phyloP scores from a whole-genome alignment of 2,329 filamentous ascomycete species.

The Beauveria rudraprayagi region DNA sequence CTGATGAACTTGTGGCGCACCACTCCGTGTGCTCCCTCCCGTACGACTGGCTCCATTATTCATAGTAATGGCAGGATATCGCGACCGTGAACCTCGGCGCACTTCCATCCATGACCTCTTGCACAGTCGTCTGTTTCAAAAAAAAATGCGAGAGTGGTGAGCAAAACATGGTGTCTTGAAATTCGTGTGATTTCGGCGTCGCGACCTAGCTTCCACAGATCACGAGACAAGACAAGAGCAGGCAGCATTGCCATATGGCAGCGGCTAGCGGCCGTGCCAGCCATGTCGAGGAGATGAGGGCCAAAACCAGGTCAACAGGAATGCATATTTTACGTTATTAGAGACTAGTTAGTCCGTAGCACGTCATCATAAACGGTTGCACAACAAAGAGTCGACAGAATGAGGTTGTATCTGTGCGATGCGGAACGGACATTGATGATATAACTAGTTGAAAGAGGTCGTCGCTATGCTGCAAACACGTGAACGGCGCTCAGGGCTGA shows the following conservation, averaged over 20 bases:
- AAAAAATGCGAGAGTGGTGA: too few species aligned
- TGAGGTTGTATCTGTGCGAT: background rate
- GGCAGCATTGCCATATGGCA: background rate
- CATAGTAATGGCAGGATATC: background rate
- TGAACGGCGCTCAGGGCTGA: constrained; percentile 7
- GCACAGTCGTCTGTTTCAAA: too few species aligned
- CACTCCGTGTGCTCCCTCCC: too few species aligned
- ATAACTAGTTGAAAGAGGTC: background rate
- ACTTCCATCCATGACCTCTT: background rate
- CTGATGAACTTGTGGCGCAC: background rate
- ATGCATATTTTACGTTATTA: background rate
- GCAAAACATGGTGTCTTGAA: background rate
- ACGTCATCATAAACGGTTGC: constrained; percentile 4
- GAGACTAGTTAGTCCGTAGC: background rate
- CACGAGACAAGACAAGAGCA: background rate
- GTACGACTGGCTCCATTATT: too few species aligned
- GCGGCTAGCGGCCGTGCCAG: too few species aligned
- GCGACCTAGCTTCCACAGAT: background rate
- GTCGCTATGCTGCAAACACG: background rate
- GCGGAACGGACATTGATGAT: background rate
- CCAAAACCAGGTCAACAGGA: background rate
- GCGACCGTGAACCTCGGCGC: background rate
- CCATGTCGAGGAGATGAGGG: background rate
- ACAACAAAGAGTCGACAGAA: background rate
- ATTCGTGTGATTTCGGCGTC: background rate